Conservation (phyloP, 176 grass and related monocot genomes). For the Ampelocalamus luodianensis region DNA sequence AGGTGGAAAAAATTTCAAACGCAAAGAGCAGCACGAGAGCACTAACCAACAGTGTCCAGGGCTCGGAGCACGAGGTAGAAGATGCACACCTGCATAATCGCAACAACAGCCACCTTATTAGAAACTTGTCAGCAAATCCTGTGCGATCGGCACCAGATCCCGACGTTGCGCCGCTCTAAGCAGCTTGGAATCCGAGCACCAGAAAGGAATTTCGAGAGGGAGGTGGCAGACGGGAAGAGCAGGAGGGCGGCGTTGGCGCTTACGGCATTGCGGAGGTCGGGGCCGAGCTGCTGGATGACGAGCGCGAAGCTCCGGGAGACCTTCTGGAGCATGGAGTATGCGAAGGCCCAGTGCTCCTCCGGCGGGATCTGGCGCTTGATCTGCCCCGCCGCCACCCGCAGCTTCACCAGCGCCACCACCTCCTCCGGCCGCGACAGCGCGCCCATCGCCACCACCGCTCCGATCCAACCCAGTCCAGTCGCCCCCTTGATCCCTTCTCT, state of each 20-base stretch:
- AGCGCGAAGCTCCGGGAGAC: slow-evolving; percentile 96
- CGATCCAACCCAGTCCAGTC: not conserved
- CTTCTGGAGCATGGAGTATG: slow-evolving; percentile 93
- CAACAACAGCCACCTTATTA: not conserved
- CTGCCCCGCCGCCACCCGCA: slow-evolving; percentile 69
- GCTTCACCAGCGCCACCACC: slow-evolving; percentile 71
- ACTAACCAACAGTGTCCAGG: slow-evolving; percentile 92
- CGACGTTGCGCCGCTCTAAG: not conserved
- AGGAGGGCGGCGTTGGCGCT: not conserved
- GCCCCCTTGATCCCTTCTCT: not conserved
- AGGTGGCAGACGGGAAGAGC: not conserved
- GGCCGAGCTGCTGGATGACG: slow-evolving; percentile 96
- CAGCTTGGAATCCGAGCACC: not conserved
- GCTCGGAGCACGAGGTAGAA: slow-evolving; percentile 99
- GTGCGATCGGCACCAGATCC: not conserved
- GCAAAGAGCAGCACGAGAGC: not conserved
- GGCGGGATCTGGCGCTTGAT: slow-evolving; percentile 91
- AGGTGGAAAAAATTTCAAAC: slow-evolving; percentile 6
- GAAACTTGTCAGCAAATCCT: not conserved
- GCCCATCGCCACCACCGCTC: slow-evolving; percentile 37
- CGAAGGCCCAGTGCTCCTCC: slow-evolving; percentile 93
- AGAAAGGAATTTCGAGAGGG: not conserved
- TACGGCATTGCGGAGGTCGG: slow-evolving; percentile 91
- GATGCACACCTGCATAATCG: slow-evolving; percentile 78
- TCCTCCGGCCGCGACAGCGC: slow-evolving; percentile 71